Conservation (phyloP, 2,329 filamentous ascomycete species). For the Pseudogymnoascus sp. region DNA sequence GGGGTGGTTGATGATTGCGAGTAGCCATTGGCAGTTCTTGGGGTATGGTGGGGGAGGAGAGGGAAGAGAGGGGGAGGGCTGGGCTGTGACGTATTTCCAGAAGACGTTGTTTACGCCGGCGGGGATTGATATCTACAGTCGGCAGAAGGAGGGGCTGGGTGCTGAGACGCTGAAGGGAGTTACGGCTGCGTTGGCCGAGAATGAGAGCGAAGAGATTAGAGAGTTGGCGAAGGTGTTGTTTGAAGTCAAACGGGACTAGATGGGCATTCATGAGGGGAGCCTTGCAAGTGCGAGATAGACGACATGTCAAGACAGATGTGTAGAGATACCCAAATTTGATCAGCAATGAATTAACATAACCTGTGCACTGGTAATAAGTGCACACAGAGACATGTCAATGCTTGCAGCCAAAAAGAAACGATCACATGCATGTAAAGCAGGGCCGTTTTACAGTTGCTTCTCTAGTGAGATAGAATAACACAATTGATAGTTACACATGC, state of each 20-base stretch:
- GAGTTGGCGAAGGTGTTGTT: slow-evolving; percentile 49
- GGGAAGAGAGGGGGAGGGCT: slow-evolving; percentile 41
- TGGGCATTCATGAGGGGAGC: neutral
- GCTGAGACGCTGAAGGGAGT: slow-evolving; percentile 52
- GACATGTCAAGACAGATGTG: neutral
- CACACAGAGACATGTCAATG: neutral
- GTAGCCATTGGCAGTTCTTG: slow-evolving; percentile 74
- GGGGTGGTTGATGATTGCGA: slow-evolving; percentile 65
- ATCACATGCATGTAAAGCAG: neutral
- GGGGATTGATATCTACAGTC: slow-evolving; percentile 71
- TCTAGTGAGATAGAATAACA: neutral
- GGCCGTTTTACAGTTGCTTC: neutral
- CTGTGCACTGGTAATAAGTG: neutral
- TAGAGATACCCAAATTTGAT: slow-evolving; percentile 8
- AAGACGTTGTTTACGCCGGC: slow-evolving; percentile 78
- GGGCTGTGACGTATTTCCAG: slow-evolving; percentile 80
- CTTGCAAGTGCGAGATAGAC: neutral
- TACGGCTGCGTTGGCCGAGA: slow-evolving; percentile 44
- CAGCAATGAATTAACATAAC: neutral
- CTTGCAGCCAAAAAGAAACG: neutral
- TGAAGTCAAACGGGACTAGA: slow-evolving; percentile 34
- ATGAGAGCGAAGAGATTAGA: slow-evolving; percentile 47
- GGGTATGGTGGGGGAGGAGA: slow-evolving; percentile 55
- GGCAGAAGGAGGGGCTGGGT: slow-evolving; percentile 54
- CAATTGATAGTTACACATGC: slow-evolving; percentile 12